These are phyloP conservation scores for Scleromitrula shiraiana DNA, from an alignment of 2,329 filamentous ascomycete genomes.

Conservation along the genomic window DNA sequence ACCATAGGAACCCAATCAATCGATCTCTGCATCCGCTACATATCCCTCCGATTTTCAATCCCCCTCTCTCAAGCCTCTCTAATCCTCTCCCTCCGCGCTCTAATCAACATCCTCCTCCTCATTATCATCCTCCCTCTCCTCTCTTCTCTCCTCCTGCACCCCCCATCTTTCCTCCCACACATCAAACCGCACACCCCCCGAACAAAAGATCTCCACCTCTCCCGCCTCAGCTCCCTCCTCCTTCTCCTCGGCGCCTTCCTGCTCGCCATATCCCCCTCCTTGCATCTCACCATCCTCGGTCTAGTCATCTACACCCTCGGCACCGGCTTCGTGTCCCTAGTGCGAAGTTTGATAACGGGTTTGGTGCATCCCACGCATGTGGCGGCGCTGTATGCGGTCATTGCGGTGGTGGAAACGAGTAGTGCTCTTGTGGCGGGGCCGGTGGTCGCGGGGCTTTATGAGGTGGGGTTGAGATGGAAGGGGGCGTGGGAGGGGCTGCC, in stretches of 20 bases:
- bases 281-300: slow-evolving; percentile 18
- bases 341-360: slow-evolving; percentile 20
- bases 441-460: slow-evolving; percentile 19
- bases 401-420: slow-evolving; percentile 22
- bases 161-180: slow-evolving; percentile 13
- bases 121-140: slow-evolving; percentile 20
- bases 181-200: no score
- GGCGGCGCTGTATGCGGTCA: slow-evolving; percentile 22
- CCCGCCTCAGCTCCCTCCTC: slow-evolving; percentile 17
- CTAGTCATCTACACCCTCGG: slow-evolving; percentile 23
- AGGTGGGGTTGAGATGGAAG: slow-evolving; percentile 20
- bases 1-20: slow-evolving; percentile 15
- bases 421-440: slow-evolving; percentile 21
- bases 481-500: slow-evolving; percentile 21
- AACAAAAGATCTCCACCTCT: slow-evolving; percentile 23
- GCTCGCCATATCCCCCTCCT: slow-evolving; percentile 18
- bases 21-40: slow-evolving; percentile 22
- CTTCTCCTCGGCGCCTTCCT: slow-evolving; percentile 16
- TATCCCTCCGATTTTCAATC: slow-evolving; percentile 24
- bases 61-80: slow-evolving; percentile 18
- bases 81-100: slow-evolving; percentile 24
- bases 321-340: slow-evolving; percentile 17
- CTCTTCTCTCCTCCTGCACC: slow-evolving; percentile 19
- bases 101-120: slow-evolving; percentile 22
- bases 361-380: slow-evolving; percentile 24